phyloP scores from a whole-genome alignment of 2,329 filamentous ascomycete species.

The Xylariales sp. region DNA sequence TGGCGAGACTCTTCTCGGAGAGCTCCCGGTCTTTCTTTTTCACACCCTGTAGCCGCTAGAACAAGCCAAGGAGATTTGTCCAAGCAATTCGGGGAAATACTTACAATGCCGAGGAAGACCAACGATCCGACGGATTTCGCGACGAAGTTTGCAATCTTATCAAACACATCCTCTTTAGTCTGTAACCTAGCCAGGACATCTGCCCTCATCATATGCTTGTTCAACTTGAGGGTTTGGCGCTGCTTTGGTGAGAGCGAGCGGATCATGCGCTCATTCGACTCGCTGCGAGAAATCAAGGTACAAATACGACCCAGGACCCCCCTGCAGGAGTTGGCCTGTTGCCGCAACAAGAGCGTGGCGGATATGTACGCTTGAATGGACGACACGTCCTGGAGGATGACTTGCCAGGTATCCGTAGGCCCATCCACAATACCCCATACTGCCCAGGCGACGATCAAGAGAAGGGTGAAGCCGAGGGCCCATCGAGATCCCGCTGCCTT shows the following conservation, averaged over 20 bases:
- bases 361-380: conserved; percentile 33
- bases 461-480: conserved; percentile 26
- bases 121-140: conserved; percentile 25
- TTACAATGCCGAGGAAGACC: conserved; percentile 23
- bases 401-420: conserved; percentile 30
- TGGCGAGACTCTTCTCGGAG: no score
- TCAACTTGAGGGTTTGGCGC: conserved; percentile 12
- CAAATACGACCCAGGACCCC: conserved; percentile 25
- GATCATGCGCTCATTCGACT: conserved; percentile 27
- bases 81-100: no score
- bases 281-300: conserved; percentile 27
- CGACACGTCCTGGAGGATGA: conserved; percentile 29
- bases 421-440: conserved; percentile 26
- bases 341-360: conserved; percentile 33
- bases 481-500: conserved; percentile 21
- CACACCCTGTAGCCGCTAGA: no score
- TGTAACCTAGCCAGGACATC: conserved; percentile 19
- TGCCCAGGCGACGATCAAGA: conserved; percentile 25
- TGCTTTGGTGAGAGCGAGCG: conserved; percentile 16
- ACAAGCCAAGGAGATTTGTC: no score
- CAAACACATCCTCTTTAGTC: conserved; percentile 26
- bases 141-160: conserved; percentile 21
- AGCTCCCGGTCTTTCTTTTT: no score
- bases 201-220: conserved; percentile 17
- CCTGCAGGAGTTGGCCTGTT: conserved; percentile 30